Conservation (phyloP, 1,139 yeast species). For the Taphrina wiesneri region DNA sequence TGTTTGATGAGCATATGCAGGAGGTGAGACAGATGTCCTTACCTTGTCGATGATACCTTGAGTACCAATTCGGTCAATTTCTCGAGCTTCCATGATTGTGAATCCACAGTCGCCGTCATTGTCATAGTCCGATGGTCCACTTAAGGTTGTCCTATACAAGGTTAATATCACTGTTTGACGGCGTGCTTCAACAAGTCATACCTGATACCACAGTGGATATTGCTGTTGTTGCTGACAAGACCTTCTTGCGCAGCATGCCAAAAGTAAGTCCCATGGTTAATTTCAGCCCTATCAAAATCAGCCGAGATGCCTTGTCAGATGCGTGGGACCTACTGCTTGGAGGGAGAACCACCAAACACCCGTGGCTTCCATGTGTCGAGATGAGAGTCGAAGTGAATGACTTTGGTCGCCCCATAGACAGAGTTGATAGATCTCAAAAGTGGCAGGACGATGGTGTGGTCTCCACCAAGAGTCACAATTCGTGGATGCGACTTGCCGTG, state of each 20-base stretch:
- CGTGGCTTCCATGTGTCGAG: conserved; percentile 53
- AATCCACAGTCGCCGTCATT: conserved; percentile 69
- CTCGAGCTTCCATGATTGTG: conserved; percentile 66
- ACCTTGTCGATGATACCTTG: conserved; percentile 54
- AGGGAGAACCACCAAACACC: conserved; percentile 56
- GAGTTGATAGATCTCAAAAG: conserved; percentile 63
- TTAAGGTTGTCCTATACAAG: conserved; percentile 56
- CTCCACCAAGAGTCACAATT: conserved; percentile 72
- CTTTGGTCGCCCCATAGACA: conserved; percentile 63
- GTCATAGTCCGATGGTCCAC: conserved; percentile 61
- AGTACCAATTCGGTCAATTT: conserved; percentile 56
- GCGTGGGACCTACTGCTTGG: conserved; percentile 45
- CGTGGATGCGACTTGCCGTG: conserved; percentile 44
- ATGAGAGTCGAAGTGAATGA: conserved; percentile 57
- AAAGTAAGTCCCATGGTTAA: conserved; percentile 78
- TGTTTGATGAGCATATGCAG: background rate
- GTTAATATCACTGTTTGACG: background rate
- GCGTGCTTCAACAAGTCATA: background rate
- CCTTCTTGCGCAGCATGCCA: conserved; percentile 77
- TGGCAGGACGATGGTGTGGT: conserved; percentile 71
- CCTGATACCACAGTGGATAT: conserved; percentile 67
- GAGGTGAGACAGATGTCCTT: background rate
- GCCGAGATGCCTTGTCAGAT: no score
- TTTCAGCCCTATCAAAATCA: conserved; percentile 45
- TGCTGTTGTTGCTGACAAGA: conserved; percentile 54